Percentiles rank a stretch among this genome's conserved stretches.
These are phyloP conservation scores for Erysimum cheiranthoides DNA, from an alignment of 345 rosid species.

Conservation along the genomic window DNA sequence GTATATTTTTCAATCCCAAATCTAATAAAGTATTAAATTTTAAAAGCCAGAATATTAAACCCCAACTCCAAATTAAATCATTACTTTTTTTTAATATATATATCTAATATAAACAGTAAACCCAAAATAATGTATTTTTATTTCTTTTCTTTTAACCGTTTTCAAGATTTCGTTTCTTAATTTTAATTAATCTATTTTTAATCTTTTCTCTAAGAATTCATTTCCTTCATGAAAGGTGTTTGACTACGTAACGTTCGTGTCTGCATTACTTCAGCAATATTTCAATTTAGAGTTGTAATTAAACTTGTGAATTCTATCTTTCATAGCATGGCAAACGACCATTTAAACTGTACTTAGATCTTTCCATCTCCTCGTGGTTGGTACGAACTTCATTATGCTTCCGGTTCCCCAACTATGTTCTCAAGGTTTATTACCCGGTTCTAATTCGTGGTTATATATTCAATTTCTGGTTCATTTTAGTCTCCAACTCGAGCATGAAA, in stretches of 20 bases:
- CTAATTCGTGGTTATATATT: no score
- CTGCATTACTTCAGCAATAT: background rate
- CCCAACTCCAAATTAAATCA: background rate
- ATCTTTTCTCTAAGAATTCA: background rate
- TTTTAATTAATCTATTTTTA: background rate
- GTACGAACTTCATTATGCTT: no score
- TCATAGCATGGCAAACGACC: background rate
- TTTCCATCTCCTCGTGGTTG: no score
- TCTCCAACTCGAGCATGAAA: no score
- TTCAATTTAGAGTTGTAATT: background rate
- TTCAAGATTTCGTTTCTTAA: background rate
- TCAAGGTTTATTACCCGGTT: background rate
- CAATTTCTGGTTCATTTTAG: no score
- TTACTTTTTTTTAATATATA: background rate
- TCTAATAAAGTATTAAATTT: background rate
- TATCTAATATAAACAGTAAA: background rate
- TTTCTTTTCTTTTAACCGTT: background rate
- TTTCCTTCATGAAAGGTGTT: background rate
- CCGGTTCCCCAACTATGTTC: no score
- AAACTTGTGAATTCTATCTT: background rate
- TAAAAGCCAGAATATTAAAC: background rate
- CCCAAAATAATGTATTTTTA: background rate
- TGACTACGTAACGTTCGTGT: constrained; percentile 8
- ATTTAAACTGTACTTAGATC: background rate
- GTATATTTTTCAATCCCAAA: background rate